These are phyloP conservation scores for Francoa sonchifolia DNA, from an alignment of 441 rosid species.

Conservation along the genomic window DNA sequence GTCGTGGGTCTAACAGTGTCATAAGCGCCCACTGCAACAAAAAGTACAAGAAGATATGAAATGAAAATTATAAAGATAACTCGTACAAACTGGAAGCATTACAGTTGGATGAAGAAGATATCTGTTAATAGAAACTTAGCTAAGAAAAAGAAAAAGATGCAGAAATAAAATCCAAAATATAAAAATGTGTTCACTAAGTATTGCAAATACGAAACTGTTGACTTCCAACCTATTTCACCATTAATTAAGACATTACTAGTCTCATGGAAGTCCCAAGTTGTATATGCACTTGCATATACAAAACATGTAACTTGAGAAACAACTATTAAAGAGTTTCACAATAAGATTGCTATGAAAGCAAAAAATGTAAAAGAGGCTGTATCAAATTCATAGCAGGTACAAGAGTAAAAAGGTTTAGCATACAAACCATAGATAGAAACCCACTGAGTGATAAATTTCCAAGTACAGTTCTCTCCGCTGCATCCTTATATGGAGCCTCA, in stretches of 20 bases:
- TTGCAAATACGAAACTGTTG: too few relatives aligned
- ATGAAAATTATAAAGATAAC: conserved; percentile 6
- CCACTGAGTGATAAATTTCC: conserved; percentile 45
- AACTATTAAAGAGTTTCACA: too few relatives aligned
- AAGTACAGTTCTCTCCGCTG: conserved; percentile 37
- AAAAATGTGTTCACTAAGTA: too few relatives aligned
- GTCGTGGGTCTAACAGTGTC: conserved; percentile 46
- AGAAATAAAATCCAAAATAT: too few relatives aligned
- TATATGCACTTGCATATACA: too few relatives aligned
- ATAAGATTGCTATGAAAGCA: neutral
- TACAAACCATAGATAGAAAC: conserved; percentile 51
- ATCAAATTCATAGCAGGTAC: neutral
- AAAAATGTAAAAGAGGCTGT: neutral
- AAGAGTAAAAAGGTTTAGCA: conserved; percentile 5
- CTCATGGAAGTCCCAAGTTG: too few relatives aligned
- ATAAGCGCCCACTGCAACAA: conserved; percentile 57
- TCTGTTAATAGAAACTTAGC: too few relatives aligned
- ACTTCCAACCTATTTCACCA: too few relatives aligned
- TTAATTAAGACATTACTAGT: too few relatives aligned
- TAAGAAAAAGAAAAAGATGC: too few relatives aligned
- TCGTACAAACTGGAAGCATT: too few relatives aligned
- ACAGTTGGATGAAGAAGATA: too few relatives aligned
- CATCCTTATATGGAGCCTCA: conserved; percentile 47
- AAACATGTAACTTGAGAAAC: neutral
- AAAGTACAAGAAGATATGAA: conserved; percentile 10